phyloP scores from a whole-genome alignment of 2,329 filamentous ascomycete species.

The Neofusicoccum ribis region DNA sequence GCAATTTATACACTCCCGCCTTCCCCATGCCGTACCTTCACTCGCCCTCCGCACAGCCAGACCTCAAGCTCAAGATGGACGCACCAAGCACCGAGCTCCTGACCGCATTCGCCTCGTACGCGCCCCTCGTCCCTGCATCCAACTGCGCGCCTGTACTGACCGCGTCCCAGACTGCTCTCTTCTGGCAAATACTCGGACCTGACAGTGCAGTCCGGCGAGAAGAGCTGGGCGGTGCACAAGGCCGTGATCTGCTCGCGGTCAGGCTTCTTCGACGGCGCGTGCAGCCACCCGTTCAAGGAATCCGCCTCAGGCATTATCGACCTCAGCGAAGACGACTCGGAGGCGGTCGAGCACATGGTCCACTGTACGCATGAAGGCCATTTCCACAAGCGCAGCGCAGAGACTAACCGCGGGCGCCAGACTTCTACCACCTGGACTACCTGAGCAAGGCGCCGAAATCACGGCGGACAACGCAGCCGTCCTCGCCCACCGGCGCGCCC shows the following conservation, averaged over 20 bases:
- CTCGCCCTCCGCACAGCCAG: background rate
- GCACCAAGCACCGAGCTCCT: conserved; percentile 46
- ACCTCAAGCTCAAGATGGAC: conserved; percentile 32
- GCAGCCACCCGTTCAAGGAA: conserved; percentile 40
- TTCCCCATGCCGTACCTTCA: background rate
- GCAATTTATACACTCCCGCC: background rate
- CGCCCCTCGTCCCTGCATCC: conserved; percentile 20
- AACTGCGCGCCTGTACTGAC: conserved; percentile 28
- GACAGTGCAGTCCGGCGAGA: conserved; percentile 47
- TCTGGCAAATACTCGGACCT: conserved; percentile 49
- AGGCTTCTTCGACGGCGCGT: conserved; percentile 47
- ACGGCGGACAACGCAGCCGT: conserved; percentile 31
- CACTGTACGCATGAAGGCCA: conserved; percentile 35
- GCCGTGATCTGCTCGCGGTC: conserved; percentile 51
- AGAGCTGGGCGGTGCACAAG: conserved; percentile 50
- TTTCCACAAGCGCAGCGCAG: background rate
- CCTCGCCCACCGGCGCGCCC: conserved; percentile 26
- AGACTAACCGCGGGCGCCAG: conserved; percentile 25
- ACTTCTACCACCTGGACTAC: conserved; percentile 46
- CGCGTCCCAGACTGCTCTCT: conserved; percentile 35
- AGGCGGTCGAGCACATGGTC: conserved; percentile 44
- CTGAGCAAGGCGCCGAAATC: conserved; percentile 33
- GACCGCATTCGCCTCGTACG: conserved; percentile 50
- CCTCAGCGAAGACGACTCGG: conserved; percentile 41
- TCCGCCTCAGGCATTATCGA: conserved; percentile 39